Evolutionary conservation across 371 early-diverging fungal genomes (phyloP).

Genomic region (Haplosporangium sp.): DNA sequence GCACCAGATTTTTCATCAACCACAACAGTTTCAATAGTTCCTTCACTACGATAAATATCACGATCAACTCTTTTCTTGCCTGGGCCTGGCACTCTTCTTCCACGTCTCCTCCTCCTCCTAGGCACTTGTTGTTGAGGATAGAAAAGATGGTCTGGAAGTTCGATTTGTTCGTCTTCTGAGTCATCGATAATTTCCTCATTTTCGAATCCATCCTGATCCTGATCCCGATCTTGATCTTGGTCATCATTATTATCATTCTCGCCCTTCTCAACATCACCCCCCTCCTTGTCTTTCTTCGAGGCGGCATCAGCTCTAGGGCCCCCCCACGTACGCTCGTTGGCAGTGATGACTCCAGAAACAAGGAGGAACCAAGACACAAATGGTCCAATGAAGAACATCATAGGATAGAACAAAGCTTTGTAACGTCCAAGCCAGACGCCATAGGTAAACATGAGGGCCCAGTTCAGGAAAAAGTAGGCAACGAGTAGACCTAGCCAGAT

Average conservation of each 20-base stretch:
- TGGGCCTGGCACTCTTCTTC: not conserved
- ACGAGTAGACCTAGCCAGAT: conserved; percentile 22
- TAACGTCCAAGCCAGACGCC: conserved; percentile 33
- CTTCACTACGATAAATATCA: not conserved
- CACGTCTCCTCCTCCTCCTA: not conserved
- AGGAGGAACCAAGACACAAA: conserved; percentile 32
- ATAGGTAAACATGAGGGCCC: conserved; percentile 27
- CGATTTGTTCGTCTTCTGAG: conserved; percentile 13
- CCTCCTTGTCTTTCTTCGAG: conserved; percentile 1
- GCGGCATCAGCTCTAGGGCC: conserved; percentile 40
- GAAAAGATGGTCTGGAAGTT: conserved; percentile 24
- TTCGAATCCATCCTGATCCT: not conserved
- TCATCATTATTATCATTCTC: not conserved
- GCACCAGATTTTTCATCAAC: no score
- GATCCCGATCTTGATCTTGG: not conserved
- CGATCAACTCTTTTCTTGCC: not conserved
- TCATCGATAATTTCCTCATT: not conserved
- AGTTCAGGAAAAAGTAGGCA: conserved; percentile 27
- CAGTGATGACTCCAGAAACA: conserved; percentile 40
- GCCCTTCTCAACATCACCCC: not conserved
- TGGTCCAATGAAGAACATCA: conserved; percentile 35
- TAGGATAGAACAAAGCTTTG: conserved; percentile 30
- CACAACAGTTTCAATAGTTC: not conserved
- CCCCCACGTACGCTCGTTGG: conserved; percentile 45
- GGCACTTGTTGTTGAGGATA: conserved; percentile 17